phyloP scores from a whole-genome alignment of 768 basidiomycete genomes.

The Panellus pusillus region DNA sequence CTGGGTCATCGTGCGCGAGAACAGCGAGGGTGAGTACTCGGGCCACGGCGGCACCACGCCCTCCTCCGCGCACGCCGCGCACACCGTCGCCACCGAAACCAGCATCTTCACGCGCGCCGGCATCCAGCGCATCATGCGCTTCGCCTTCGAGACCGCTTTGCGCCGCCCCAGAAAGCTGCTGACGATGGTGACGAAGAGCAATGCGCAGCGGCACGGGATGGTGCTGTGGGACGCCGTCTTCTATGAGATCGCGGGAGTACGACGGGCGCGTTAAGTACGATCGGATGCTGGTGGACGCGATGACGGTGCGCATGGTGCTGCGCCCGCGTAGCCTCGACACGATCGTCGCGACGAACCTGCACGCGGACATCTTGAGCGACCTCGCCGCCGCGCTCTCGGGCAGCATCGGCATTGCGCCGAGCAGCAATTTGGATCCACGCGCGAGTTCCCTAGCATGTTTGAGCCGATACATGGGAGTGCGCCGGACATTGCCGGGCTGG shows the following conservation, averaged over 20 bases:
- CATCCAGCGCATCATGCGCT: constrained; percentile 49
- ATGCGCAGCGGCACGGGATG: constrained; percentile 50
- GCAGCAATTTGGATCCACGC: constrained; percentile 46
- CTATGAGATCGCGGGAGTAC: constrained; percentile 50
- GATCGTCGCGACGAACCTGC: constrained; percentile 55
- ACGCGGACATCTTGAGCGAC: constrained; percentile 58
- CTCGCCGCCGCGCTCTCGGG: constrained; percentile 55
- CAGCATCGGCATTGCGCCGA: constrained; percentile 57
- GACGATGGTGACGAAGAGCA: constrained; percentile 54
- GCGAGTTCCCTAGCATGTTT: constrained; percentile 48
- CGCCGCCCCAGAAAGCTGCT: constrained; percentile 48
- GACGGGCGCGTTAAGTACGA: constrained; percentile 47
- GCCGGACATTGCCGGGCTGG: constrained; percentile 55
- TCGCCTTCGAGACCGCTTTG: constrained; percentile 53
- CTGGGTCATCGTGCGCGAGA: constrained; percentile 56
- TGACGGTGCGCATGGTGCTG: constrained; percentile 45
- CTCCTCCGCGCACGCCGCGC: constrained; percentile 42
- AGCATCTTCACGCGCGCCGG: constrained; percentile 50
- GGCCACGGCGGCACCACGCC: constrained; percentile 46
- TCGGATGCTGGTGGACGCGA: constrained; percentile 52
- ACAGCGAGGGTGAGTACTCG: constrained; percentile 59
- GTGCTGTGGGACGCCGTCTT: constrained; percentile 50
- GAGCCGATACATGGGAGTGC: constrained; percentile 60
- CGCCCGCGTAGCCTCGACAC: constrained; percentile 55
- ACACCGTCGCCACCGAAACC: constrained; percentile 37